Conservation (phyloP, 2,329 filamentous ascomycete species). For the Epicoccum nigrum region DNA sequence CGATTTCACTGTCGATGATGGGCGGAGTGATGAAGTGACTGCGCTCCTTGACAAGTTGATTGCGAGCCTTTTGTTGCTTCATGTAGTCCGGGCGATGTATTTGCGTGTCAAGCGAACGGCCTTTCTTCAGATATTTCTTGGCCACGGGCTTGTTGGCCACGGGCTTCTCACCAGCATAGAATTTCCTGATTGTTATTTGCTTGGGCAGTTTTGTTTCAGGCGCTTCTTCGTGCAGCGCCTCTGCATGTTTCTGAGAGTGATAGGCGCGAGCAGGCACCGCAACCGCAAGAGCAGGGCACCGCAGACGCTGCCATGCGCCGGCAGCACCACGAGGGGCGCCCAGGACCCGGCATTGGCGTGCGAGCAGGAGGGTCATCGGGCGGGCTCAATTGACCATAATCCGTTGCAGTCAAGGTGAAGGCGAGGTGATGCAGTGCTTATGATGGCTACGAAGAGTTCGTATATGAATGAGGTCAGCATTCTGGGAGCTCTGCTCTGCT, state of each 20-base stretch:
- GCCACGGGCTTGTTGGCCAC: no score
- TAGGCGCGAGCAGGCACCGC: conserved; percentile 11
- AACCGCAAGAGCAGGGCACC: neutral
- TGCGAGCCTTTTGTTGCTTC: neutral
- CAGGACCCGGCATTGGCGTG: conserved; percentile 37
- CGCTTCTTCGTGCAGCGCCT: no score
- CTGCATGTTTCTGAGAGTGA: neutral
- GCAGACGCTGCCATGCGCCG: conserved; percentile 7
- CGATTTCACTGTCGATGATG: neutral
- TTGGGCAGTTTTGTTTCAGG: no score
- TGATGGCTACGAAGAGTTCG: no score
- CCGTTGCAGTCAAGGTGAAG: neutral
- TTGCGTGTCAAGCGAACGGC: no score
- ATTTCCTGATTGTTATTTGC: no score
- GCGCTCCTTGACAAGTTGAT: neutral
- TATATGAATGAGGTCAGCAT: conserved; percentile 28
- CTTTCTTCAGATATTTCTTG: no score
- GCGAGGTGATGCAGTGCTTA: no score
- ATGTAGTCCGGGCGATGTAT: no score
- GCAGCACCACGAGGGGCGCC: conserved; percentile 20
- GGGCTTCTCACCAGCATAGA: no score
- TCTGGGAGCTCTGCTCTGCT: neutral
- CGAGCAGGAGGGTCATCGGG: conserved; percentile 40
- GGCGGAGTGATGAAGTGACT: neutral
- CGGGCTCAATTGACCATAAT: conserved; percentile 31